Evolutionary conservation across 305 asterid species (phyloP).

Genomic region (Solanum hybrid): DNA sequence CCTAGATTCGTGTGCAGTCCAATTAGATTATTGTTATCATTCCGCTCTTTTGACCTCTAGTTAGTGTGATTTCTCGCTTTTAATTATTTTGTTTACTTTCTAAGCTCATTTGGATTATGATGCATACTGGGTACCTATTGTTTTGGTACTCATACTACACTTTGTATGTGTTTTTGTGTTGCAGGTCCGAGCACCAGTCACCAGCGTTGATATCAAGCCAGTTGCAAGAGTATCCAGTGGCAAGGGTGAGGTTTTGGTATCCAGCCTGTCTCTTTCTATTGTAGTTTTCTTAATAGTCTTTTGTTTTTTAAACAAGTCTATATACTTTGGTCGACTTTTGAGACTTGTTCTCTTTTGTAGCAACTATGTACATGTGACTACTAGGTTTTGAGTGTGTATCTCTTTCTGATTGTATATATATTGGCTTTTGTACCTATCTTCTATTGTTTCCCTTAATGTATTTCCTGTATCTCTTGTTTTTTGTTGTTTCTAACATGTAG

Average conservation of each 20-base stretch:
- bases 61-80: neutral
- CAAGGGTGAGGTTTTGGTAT: neutral
- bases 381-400: neutral
- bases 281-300: neutral
- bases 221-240: neutral
- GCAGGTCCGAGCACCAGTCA: neutral
- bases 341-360: neutral
- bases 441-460: neutral
- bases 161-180: neutral
- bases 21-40: neutral
- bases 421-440: neutral
- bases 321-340: neutral
- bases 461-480: neutral
- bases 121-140: neutral
- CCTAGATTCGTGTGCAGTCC: neutral
- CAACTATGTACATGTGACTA: neutral
- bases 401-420: neutral
- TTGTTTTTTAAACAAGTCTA: too few species aligned
- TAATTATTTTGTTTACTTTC: neutral
- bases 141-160: neutral
- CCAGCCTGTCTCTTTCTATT: neutral
- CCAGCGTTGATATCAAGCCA: neutral
- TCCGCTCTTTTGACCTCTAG: neutral
- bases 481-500: neutral
- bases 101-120: neutral